Base-by-base conservation (phyloP, 441 rosid genomes). In the Macaranga tanarius region DNA sequence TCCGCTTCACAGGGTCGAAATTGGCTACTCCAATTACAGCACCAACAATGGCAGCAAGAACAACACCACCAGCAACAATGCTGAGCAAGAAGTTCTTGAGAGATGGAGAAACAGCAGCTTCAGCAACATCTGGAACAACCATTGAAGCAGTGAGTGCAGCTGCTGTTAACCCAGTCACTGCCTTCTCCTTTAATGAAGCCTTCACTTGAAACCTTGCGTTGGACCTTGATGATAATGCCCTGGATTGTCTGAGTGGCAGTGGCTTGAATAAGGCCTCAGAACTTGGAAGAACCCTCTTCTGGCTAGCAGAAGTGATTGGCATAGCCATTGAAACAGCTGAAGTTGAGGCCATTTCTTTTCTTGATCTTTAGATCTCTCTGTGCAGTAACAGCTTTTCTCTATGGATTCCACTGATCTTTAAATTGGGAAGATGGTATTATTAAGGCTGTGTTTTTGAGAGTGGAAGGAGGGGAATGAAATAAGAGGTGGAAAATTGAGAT, bases 61-160 rank as follows among this genome's bases (percentile, higher is more conserved):
- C 98, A 7, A 84, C 83, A 1, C 96, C 94, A 59, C 97, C 97
- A 7, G 97, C 92, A 2, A 58, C 88, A 68, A 91, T 86, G 80
- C 98, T 91, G 66, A 88, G 92, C 92, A 91, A 83, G 90, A 91
- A 91, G 83, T 91, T 93, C 86, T 90, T 86, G 78, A 93, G 97
- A 11, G 98, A 88, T 3, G 95, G 90, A 58, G 93, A 79, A 66
- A 89, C 67, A 6, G 92, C 98, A 13, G 97, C 98, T 77, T 89
- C 88, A 52, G 96, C 96, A 4, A 86, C 85, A 63, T 89, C 88
- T 0, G 93, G 98, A 62, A 89, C 80, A 62, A 91, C 67, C 93
- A 93, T 87, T 2, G 95, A 89, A 62, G 95, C 86, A 7, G 90
- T 82, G 28, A 93, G 82, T 11, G 91, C 93, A 5, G 88, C 95